Base-by-base conservation (phyloP, 1,284 basidiomycete genomes). In the Puccinia polysora region DNA sequence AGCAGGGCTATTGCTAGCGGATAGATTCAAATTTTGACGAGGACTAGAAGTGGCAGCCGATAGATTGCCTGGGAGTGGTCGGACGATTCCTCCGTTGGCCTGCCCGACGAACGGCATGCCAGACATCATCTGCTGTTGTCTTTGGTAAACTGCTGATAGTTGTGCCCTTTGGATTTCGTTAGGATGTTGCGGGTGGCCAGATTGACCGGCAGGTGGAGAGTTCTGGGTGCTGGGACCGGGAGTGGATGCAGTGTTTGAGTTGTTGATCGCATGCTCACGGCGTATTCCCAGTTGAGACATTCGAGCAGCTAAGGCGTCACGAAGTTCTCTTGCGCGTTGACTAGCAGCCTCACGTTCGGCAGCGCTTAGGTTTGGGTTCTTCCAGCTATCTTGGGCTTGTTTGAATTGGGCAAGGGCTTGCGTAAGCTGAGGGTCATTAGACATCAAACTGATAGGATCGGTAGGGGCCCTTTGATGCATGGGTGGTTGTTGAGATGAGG, bases 51-150 rank as follows among this genome's bases (percentile, higher is more conserved):
- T 45, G 18, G 69, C 28, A 38, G 52, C 49, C 7, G 58, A 59
- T 7, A 52, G n/a, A 49, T 50, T 60, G 47, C 23, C 63, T 23
- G 52, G 25, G 36, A 62, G 58, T 10, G 58, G 47, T 23, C 58
- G 58, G 30, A 40, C 43, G 2, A 49, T 47, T 38, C 49, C 59
- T 14, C 32, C 18, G 25, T 49, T 40, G 30, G 59, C 58, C 47
- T 71, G 69, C n/a, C 32, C 8, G 20, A 47, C n/a, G 20, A 45
- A 45, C 14, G 52, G 55, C 56, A 70, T 50, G 23, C 58, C 47
- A 14, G 67, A 70, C 40, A 70, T 50, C 40, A 70, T 70, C 25
- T 71, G 69, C 23, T 63, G 59, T 63, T 71, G 69, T 38, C 69
- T 59, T 40, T 71, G 69, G 47, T 55, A 71, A 8, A 25, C 69